A percentile compares a stretch with the other conserved stretches of the same genome.
These are phyloP conservation scores for Tylopilus rubrobrunneus DNA, from an alignment of 768 basidiomycete genomes.

Conservation along the genomic window DNA sequence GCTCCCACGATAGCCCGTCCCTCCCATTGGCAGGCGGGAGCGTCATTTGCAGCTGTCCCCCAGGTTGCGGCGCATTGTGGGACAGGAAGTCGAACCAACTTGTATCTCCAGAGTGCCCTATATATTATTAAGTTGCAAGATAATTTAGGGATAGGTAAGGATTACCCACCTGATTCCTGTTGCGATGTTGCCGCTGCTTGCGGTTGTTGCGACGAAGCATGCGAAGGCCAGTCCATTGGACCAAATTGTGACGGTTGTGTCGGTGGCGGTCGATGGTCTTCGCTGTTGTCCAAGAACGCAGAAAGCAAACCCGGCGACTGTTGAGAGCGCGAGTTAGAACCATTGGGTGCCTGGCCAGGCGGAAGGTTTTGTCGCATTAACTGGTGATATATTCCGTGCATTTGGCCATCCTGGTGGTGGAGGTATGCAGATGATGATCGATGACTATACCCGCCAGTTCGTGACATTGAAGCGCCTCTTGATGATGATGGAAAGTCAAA, in stretches of 20 bases:
- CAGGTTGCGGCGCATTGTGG: slow-evolving; percentile 22
- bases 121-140: not conserved
- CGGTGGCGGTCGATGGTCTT: slow-evolving; percentile 25
- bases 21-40: slow-evolving; percentile 25
- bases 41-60: slow-evolving; percentile 27
- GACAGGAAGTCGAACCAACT: slow-evolving; percentile 34
- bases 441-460: slow-evolving; percentile 22
- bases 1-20: slow-evolving; percentile 30
- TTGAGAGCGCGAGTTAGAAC: slow-evolving; percentile 20
- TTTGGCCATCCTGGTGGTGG: slow-evolving; percentile 28
- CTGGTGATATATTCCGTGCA: slow-evolving; percentile 32
- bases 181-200: slow-evolving; percentile 18
- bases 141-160: not conserved
- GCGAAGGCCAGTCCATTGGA: slow-evolving; percentile 34
- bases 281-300: slow-evolving; percentile 26
- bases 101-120: slow-evolving; percentile 29
- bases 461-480: slow-evolving; percentile 20
- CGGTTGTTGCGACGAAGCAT: slow-evolving; percentile 20
- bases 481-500: slow-evolving; percentile 32
- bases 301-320: slow-evolving; percentile 28
- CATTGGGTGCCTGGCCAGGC: slow-evolving; percentile 14
- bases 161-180: slow-evolving; percentile 24
- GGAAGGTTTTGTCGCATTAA: slow-evolving; percentile 27
- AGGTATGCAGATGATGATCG: slow-evolving; percentile 19
- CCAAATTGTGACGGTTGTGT: slow-evolving; percentile 23